Conservation (phyloP, 768 basidiomycete genomes). For the Floccularia luteovirens region DNA sequence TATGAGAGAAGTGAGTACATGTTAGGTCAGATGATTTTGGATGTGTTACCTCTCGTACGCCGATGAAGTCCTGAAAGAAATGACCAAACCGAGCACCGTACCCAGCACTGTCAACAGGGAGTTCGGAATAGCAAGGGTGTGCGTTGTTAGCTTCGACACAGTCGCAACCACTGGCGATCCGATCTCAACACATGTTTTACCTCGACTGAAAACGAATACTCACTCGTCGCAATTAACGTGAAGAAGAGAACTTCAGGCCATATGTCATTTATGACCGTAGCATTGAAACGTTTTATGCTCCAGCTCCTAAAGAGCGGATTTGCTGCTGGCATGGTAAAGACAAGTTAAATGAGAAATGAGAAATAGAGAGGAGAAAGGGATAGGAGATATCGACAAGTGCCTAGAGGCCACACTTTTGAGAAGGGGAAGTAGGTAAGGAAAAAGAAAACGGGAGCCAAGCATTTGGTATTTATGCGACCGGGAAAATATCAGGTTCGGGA, state of each 20-base stretch:
- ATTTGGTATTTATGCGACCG: neutral
- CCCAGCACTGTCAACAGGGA: slow-evolving; percentile 62
- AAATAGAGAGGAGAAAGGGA: slow-evolving; percentile 1
- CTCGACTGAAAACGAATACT: too few relatives aligned
- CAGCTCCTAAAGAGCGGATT: slow-evolving; percentile 43
- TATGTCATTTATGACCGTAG: slow-evolving; percentile 59
- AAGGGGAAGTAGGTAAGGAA: neutral
- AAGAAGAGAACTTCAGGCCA: slow-evolving; percentile 62
- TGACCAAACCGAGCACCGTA: slow-evolving; percentile 64
- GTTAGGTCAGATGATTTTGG: neutral
- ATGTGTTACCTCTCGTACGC: slow-evolving; percentile 55
- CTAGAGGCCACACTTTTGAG: neutral
- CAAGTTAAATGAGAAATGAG: neutral
- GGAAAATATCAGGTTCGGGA: neutral
- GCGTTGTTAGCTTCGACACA: slow-evolving; percentile 40
- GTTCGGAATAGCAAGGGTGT: slow-evolving; percentile 43
- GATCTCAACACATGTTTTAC: too few relatives aligned
- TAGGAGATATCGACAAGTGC: neutral
- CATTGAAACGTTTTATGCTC: slow-evolving; percentile 43
- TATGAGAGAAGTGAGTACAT: slow-evolving; percentile 11
- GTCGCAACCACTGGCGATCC: slow-evolving; percentile 55
- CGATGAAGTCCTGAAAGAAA: slow-evolving; percentile 67
- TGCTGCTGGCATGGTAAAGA: slow-evolving; percentile 27
- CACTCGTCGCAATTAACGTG: slow-evolving; percentile 49
- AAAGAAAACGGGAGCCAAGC: neutral